These are phyloP conservation scores for Uncinocarpus reesii DNA, from an alignment of 2,329 filamentous ascomycete species.

Conservation along the genomic window DNA sequence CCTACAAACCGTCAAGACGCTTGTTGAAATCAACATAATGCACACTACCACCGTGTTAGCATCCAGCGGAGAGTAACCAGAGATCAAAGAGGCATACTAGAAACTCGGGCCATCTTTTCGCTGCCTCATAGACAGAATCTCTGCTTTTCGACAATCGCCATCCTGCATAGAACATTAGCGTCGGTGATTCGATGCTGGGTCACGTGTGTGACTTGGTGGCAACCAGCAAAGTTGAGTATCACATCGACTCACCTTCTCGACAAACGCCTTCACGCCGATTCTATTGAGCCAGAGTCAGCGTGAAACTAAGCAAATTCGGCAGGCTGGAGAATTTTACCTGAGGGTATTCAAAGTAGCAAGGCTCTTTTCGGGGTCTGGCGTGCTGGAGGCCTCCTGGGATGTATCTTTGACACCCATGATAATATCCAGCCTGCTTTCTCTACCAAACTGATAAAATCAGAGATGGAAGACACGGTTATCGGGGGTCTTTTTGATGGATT, in stretches of 20 bases:
- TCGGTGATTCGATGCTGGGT: slow-evolving; percentile 6
- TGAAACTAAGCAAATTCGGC: neutral
- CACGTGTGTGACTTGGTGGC: slow-evolving; percentile 18
- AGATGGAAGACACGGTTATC: slow-evolving; percentile 20
- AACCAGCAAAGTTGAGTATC: neutral
- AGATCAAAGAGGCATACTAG: slow-evolving; percentile 43
- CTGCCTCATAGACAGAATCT: slow-evolving; percentile 89
- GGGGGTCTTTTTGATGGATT: slow-evolving; percentile 19
- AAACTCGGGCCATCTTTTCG: slow-evolving; percentile 80
- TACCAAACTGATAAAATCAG: neutral
- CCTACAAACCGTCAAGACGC: slow-evolving; percentile 47
- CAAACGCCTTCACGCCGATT: slow-evolving; percentile 57
- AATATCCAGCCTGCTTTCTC: slow-evolving; percentile 9
- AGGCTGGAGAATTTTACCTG: slow-evolving; percentile 41
- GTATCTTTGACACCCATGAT: slow-evolving; percentile 48
- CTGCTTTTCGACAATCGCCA: slow-evolving; percentile 77
- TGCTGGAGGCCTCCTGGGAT: slow-evolving; percentile 44
- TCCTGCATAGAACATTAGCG: slow-evolving; percentile 41
- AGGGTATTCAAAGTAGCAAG: slow-evolving; percentile 77
- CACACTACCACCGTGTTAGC: slow-evolving; percentile 42
- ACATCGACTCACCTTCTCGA: slow-evolving; percentile 52
- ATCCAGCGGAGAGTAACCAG: slow-evolving; percentile 11
- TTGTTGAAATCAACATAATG: slow-evolving; percentile 99
- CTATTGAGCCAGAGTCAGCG: slow-evolving; percentile 29
- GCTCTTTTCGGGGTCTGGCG: slow-evolving; percentile 59